Evolutionary conservation across 139 green algal species (phyloP), one percentile per base, ranked within the genome.

Genomic region (Pycnococcus provasolii): DNA sequence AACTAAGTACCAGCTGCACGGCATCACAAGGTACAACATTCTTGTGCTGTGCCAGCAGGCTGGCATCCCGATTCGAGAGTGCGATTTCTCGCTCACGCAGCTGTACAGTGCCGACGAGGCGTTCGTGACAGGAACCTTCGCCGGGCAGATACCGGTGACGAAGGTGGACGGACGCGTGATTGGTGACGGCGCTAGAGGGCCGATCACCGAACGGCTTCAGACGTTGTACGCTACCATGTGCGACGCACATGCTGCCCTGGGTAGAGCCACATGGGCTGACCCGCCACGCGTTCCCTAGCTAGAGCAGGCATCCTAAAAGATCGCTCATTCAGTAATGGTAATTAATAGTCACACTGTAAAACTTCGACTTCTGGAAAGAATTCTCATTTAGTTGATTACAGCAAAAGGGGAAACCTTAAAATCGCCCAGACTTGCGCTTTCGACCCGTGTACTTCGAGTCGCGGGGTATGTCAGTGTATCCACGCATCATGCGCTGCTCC

Each of bases 391-490:
- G 26, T 26, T 26, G 26, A 26, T 26, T 26, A 26, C 26, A 26
- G 26, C 26, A 26, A 26, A 26, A 26, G 26, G 26, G 26, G 26
- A 26, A 26, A 26, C 26, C 26, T 26, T 26, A 26, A 26, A 26
- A 26, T 26, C 26, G 26, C 26, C 26, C 26, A 26, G 26, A 26
- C 26, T 91, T 94, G 6, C 92, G 72, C 71, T 97, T 97, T 45
- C 92, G 75, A 1, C 73, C 91, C 0, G 91, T 97, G 79, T 96
- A 97, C 71, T 95, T 96, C 47, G 68, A 88, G 73, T 96, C 92
- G 8, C 69, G 57, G 1, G 87, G 85, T 2, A 96, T 84, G n/a
- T 80, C 75, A 3, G 75, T 81, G 62, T 85, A 75, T 8, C 90
- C 90, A 15, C 84, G 85, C 39, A 77, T 75, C 43, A 91, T 71